Percentiles rank a stretch among this genome's conserved stretches.
Conservation (phyloP, 148 eudicot species). For the Cornus suecica region DNA sequence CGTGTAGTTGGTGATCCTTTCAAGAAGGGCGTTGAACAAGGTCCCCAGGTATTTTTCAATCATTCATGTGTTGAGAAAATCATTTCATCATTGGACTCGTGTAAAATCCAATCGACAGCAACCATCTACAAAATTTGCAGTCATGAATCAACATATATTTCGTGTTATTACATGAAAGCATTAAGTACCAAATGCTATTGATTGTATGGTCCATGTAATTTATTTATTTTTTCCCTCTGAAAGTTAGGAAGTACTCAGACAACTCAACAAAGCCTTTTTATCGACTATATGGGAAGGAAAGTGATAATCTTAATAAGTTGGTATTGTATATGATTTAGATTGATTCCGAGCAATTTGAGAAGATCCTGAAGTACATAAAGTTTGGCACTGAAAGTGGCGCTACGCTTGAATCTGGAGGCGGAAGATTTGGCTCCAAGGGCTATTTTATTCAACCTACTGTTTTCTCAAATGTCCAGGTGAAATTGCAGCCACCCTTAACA, state of each 20-base stretch:
- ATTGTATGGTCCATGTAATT: too few relatives aligned
- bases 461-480: conserved; percentile 56
- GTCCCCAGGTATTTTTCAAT: conserved; percentile 52
- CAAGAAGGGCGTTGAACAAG: conserved; percentile 60
- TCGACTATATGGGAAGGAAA: not conserved
- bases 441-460: conserved; percentile 62
- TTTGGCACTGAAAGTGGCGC: conserved; percentile 50
- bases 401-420: conserved; percentile 58
- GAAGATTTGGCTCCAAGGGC: conserved; percentile 48
- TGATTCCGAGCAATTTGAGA: conserved; percentile 54
- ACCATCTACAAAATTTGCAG: too few relatives aligned
- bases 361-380: conserved; percentile 51
- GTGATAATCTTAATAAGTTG: not conserved
- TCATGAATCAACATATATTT: too few relatives aligned
- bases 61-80: not conserved
- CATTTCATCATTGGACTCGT: not conserved
- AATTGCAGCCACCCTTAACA: not conserved
- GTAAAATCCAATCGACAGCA: not conserved
- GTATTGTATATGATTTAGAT: conserved; percentile 29
- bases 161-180: too few relatives aligned
- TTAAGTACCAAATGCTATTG: too few relatives aligned
- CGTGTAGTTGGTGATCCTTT: conserved; percentile 68
- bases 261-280: too few relatives aligned
- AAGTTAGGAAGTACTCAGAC: too few relatives aligned
- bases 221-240: not conserved